These are phyloP conservation scores for Xylariales sp. DNA, from an alignment of 2,329 filamentous ascomycete genomes.

Conservation along the genomic window DNA sequence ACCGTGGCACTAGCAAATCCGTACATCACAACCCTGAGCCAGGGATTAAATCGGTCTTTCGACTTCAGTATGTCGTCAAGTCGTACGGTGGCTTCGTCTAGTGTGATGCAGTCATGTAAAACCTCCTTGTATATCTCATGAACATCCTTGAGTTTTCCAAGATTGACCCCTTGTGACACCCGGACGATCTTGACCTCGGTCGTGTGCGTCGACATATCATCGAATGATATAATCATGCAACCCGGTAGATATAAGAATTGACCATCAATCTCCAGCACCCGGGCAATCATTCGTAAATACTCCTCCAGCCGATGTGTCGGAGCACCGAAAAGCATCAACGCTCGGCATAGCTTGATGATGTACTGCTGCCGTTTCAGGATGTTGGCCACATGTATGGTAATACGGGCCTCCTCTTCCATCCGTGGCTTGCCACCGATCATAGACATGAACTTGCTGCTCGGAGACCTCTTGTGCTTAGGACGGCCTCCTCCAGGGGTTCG, in stretches of 20 bases:
- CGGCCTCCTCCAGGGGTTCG: constrained; percentile 27
- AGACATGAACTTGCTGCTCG: constrained; percentile 29
- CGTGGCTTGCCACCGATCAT: constrained; percentile 30
- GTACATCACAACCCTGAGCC: constrained; percentile 61
- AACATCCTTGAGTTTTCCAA: constrained; percentile 57
- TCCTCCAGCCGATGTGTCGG: constrained; percentile 89
- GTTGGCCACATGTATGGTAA: constrained; percentile 51
- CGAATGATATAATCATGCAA: constrained; percentile 93
- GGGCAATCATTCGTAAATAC: constrained; percentile 84
- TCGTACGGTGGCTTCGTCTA: constrained; percentile 51
- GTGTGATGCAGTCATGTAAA: constrained; percentile 54
- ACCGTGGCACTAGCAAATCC: constrained; percentile 72
- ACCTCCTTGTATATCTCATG: constrained; percentile 62
- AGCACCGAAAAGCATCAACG: constrained; percentile 84
- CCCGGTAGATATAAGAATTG: constrained; percentile 88
- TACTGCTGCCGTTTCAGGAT: constrained; percentile 79
- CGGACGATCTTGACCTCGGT: constrained; percentile 63
- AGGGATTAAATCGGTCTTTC: constrained; percentile 43
- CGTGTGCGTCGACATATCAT: constrained; percentile 61
- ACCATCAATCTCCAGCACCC: constrained; percentile 82
- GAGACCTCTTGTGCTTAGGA: constrained; percentile 31
- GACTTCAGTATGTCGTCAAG: constrained; percentile 46
- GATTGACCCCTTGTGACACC: constrained; percentile 51
- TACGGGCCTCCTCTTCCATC: constrained; percentile 40
- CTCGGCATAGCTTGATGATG: constrained; percentile 76